A percentile compares a stretch with the other conserved stretches of the same genome.
These are phyloP conservation scores for Mimosa pudica DNA, from an alignment of 306 rosid genomes.

Conservation along the genomic window DNA sequence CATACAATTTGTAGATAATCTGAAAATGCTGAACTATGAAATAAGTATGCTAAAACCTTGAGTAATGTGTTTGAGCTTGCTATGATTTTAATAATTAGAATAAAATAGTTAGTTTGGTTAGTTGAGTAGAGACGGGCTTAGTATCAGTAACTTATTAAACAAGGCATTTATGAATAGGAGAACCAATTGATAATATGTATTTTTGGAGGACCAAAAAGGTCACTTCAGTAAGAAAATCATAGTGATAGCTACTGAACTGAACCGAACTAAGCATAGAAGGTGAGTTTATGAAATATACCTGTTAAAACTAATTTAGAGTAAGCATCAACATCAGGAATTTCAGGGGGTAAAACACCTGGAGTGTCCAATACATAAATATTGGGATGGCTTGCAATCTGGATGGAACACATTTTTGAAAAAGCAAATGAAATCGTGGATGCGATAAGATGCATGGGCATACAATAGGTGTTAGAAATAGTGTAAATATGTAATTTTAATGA, in stretches of 20 bases:
- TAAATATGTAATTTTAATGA: background rate
- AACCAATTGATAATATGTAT: background rate
- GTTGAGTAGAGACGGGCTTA: too few species aligned
- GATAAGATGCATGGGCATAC: background rate
- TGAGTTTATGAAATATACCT: constrained; percentile 49
- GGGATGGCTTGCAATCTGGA: constrained; percentile 96
- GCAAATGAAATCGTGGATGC: constrained; percentile 11
- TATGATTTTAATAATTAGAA: too few species aligned
- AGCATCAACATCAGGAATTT: constrained; percentile 57
- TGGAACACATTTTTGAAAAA: constrained; percentile 21
- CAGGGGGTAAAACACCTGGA: constrained; percentile 75
- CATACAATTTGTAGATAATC: background rate
- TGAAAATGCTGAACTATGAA: constrained; percentile 24
- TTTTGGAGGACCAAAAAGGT: background rate
- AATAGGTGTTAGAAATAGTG: background rate
- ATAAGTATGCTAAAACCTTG: constrained; percentile 15
- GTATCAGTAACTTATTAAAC: too few species aligned
- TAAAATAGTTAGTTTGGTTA: too few species aligned
- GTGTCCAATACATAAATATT: constrained; percentile 83
- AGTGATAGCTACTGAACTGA: background rate
- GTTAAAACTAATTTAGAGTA: constrained; percentile 76
- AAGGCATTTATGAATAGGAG: background rate
- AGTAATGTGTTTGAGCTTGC: background rate
- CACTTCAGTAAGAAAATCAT: background rate
- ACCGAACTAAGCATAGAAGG: constrained; percentile 29